Percentiles rank a stretch among this genome's conserved stretches.
phyloP scores from a whole-genome alignment of 768 basidiomycete genomes.

The Lactarius hatsudake region DNA sequence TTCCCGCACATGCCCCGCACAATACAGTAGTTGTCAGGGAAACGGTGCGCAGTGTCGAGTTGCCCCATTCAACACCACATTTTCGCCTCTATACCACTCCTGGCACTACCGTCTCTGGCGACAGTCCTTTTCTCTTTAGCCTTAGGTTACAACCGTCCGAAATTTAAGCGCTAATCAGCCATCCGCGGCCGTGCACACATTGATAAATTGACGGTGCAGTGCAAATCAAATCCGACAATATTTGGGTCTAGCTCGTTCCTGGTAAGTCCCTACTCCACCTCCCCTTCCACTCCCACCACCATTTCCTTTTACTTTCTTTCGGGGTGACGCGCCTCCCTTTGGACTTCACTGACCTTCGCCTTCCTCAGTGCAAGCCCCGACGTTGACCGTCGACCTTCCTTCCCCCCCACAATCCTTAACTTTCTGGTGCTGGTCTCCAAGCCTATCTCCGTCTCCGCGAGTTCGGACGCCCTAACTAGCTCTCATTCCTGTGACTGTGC shows the following conservation, averaged over 20 bases:
- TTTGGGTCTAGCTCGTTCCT: conserved; percentile 11
- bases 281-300: conserved; percentile 29
- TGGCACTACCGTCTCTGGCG: not conserved
- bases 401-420: conserved; percentile 7
- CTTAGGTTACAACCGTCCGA: not conserved
- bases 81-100: not conserved
- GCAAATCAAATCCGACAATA: conserved; percentile 3
- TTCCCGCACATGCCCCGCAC: not conserved
- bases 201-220: not conserved
- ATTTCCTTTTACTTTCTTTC: conserved; percentile 32
- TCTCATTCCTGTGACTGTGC: conserved; percentile 1
- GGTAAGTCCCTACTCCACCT: conserved; percentile 22
- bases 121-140: not conserved
- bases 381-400: conserved; percentile 21
- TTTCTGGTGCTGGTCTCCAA: conserved; percentile 17
- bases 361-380: conserved; percentile 29
- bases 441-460: conserved; percentile 2
- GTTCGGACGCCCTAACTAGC: not conserved
- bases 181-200: not conserved
- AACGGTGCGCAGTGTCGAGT: not conserved
- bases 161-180: not conserved
- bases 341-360: conserved; percentile 35
- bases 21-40: not conserved
- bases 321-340: conserved; percentile 16
- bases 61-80: not conserved